phyloP scores from a whole-genome alignment of 306 rosid genomes.

The Corylus heterophylla region DNA sequence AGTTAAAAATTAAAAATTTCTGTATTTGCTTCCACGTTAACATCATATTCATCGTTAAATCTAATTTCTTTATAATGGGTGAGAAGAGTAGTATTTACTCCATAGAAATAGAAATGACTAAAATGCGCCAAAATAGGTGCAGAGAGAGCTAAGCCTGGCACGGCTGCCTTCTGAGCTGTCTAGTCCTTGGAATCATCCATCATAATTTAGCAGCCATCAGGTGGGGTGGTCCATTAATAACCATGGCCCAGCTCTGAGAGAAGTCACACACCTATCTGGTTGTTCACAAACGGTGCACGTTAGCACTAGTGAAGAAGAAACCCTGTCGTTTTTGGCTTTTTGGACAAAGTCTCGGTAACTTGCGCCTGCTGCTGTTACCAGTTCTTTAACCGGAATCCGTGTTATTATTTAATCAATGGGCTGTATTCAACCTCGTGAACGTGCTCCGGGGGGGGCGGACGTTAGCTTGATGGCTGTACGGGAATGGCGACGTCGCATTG shows the following conservation, averaged over 20 bases:
- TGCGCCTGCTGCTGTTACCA: slow-evolving; percentile 35
- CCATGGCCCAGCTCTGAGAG: neutral
- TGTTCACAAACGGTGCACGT: slow-evolving; percentile 23
- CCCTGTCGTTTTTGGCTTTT: slow-evolving; percentile 30
- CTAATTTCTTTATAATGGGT: too few relatives aligned
- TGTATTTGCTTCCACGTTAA: too few relatives aligned
- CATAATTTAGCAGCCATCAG: slow-evolving; percentile 27
- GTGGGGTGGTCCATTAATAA: slow-evolving; percentile 35
- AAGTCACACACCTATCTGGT: neutral
- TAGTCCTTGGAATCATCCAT: slow-evolving; percentile 20
- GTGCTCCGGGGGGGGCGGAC: slow-evolving; percentile 11
- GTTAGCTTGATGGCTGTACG: neutral
- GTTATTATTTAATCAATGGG: neutral
- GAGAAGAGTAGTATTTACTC: too few relatives aligned
- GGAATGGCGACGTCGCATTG: neutral
- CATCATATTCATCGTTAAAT: too few relatives aligned
- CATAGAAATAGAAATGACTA: neutral
- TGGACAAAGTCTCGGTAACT: slow-evolving; percentile 28
- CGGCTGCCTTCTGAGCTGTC: slow-evolving; percentile 32
- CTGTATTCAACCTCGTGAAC: slow-evolving; percentile 9
- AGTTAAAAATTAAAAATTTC: too few relatives aligned
- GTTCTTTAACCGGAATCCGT: slow-evolving; percentile 21
- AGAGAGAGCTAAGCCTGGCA: slow-evolving; percentile 24
- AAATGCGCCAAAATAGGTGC: slow-evolving; percentile 19
- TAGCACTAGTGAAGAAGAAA: slow-evolving; percentile 16